Percentiles rank a stretch among this genome's conserved stretches.
These are phyloP conservation scores for Lotmaria passim DNA, from an alignment of 208 protist genomes.

Conservation along the genomic window DNA sequence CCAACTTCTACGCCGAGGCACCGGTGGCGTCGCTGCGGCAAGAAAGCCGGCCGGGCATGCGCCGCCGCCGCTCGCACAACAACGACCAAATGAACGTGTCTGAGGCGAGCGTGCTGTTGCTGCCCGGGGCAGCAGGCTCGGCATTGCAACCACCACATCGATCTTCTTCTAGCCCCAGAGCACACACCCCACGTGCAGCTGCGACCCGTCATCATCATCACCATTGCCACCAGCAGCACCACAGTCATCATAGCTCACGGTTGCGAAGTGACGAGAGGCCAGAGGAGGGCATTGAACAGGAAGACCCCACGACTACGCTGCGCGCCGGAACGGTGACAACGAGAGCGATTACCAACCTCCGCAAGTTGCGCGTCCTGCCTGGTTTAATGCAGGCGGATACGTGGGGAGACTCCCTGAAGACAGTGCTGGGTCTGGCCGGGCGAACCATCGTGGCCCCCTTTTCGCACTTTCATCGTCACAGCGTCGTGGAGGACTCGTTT, in stretches of 20 bases:
- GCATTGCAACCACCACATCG: no score
- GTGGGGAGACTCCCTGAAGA: conserved; percentile 11
- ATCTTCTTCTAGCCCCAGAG: no score
- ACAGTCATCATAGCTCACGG: neutral
- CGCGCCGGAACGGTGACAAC: neutral
- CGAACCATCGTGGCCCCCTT: conserved; percentile 29
- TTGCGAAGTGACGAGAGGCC: neutral
- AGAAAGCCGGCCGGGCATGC: neutral
- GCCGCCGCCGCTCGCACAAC: no score
- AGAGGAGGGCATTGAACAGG: no score
- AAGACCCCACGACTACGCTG: neutral
- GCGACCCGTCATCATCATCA: no score
- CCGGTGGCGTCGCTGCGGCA: neutral
- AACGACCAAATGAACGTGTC: no score
- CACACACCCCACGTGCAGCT: no score
- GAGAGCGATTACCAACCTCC: neutral
- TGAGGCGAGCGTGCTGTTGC: no score
- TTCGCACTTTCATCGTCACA: conserved; percentile 6
- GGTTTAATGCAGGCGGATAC: conserved; percentile 11
- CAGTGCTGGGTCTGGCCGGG: conserved; percentile 5
- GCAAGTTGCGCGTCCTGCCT: neutral
- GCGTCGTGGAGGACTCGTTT: neutral
- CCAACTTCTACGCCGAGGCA: neutral
- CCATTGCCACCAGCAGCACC: no score
- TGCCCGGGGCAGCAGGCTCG: no score